These are phyloP conservation scores for Pythium brachiatum DNA, from an alignment of 352 stramenopile genomes.

Conservation along the genomic window DNA sequence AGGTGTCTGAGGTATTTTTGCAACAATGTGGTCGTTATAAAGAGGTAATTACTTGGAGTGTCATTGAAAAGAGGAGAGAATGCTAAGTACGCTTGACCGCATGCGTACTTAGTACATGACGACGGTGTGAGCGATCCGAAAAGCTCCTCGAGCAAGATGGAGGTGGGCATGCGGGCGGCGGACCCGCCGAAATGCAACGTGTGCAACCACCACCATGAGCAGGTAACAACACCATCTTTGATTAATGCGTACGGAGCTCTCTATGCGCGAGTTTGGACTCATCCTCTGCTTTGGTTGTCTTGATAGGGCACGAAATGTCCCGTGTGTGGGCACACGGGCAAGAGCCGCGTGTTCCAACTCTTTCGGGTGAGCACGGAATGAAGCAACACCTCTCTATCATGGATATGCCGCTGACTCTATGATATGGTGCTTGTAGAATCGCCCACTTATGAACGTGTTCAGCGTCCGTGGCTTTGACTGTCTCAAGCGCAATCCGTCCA, in stretches of 20 bases:
- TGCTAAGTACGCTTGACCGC: not conserved
- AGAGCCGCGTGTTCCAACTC: constrained; percentile 59
- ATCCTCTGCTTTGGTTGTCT: not conserved
- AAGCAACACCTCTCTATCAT: not conserved
- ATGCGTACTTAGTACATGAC: constrained; percentile 2
- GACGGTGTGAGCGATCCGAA: not conserved
- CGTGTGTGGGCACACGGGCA: constrained; percentile 66
- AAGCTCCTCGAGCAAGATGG: not conserved
- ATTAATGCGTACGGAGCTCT: not conserved
- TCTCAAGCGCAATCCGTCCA: constrained; percentile 30
- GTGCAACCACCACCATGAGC: constrained; percentile 53
- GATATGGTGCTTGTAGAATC: constrained; percentile 28
- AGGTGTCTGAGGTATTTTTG: not conserved
- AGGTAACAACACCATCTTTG: constrained; percentile 12
- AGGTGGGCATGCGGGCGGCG: not conserved
- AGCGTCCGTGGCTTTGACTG: constrained; percentile 52
- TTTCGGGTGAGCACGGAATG: constrained; percentile 36
- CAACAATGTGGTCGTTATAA: not conserved
- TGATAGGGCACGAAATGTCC: constrained; percentile 51
- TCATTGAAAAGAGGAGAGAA: not conserved
- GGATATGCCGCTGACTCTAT: not conserved
- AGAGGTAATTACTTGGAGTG: not conserved
- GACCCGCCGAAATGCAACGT: constrained; percentile 33
- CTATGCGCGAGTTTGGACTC: not conserved
- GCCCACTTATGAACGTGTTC: constrained; percentile 41